Percentiles rank a stretch among this genome's conserved stretches.
Conservation (phyloP, 352 stramenopile genomes). For the Pythium phragmitis region DNA sequence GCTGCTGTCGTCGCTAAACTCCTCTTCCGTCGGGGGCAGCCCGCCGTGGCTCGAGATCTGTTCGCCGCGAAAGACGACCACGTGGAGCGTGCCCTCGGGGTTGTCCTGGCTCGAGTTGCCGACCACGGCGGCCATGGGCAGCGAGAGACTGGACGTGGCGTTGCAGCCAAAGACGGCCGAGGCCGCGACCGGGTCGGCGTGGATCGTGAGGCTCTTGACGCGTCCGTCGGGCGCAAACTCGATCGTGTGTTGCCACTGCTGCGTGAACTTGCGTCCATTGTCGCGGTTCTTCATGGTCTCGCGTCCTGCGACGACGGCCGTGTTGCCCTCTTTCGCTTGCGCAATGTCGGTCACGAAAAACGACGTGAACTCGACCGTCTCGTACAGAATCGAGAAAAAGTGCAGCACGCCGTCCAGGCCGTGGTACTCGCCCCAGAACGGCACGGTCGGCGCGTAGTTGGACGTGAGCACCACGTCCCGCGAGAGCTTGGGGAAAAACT, state of each 20-base stretch:
- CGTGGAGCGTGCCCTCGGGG: slow-evolving; percentile 64
- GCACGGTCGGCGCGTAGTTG: slow-evolving; percentile 87
- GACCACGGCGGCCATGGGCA: slow-evolving; percentile 81
- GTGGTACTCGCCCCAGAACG: slow-evolving; percentile 89
- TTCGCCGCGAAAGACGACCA: slow-evolving; percentile 80
- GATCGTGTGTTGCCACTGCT: slow-evolving; percentile 90
- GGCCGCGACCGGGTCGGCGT: slow-evolving; percentile 78
- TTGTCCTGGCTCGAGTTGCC: slow-evolving; percentile 81
- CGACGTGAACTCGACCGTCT: slow-evolving; percentile 85
- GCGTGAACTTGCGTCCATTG: slow-evolving; percentile 87
- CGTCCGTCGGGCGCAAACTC: slow-evolving; percentile 84
- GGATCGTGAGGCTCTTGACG: slow-evolving; percentile 86
- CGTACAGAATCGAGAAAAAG: slow-evolving; percentile 90
- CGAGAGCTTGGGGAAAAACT: slow-evolving; percentile 88
- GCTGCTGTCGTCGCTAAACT: slow-evolving; percentile 48
- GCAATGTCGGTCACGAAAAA: slow-evolving; percentile 90
- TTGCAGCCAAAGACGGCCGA: slow-evolving; percentile 88
- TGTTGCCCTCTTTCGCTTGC: slow-evolving; percentile 80
- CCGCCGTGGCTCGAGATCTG: slow-evolving; percentile 70
- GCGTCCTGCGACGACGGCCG: slow-evolving; percentile 74
- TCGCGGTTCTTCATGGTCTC: slow-evolving; percentile 90
- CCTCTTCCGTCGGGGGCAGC: slow-evolving; percentile 40
- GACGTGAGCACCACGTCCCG: slow-evolving; percentile 83
- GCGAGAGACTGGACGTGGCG: slow-evolving; percentile 79
- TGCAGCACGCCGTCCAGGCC: slow-evolving; percentile 84